Conservation (phyloP, 208 protist genomes). For the Herpetomonas tarakana region DNA sequence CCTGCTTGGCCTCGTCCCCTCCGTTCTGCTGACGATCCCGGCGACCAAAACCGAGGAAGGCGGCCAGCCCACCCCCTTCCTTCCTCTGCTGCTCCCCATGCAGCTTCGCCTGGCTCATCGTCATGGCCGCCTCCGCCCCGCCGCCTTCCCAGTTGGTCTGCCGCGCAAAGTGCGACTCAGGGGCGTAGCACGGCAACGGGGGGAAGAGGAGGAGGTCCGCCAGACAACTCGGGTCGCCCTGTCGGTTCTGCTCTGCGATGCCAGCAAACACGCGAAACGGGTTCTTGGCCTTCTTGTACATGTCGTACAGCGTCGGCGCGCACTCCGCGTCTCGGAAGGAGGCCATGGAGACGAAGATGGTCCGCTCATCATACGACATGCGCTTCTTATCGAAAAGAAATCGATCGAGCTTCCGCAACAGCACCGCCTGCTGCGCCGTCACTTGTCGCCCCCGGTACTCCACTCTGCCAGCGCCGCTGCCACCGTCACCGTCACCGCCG, state of each 20-base stretch:
- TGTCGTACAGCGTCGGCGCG: constrained; percentile 62
- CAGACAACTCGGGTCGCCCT: constrained; percentile 45
- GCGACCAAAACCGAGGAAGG: background rate
- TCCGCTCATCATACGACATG: constrained; percentile 22
- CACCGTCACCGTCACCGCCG: background rate
- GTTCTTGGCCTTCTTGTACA: constrained; percentile 63
- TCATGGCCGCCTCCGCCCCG: background rate
- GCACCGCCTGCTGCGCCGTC: background rate
- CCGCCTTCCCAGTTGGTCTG: constrained; percentile 15
- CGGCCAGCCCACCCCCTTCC: background rate
- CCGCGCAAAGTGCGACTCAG: background rate
- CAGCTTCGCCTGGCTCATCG: background rate
- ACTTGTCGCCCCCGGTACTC: no score
- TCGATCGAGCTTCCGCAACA: background rate
- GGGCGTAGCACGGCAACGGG: constrained; percentile 10
- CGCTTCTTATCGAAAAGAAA: constrained; percentile 2
- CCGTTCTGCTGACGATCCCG: background rate
- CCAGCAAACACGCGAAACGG: constrained; percentile 74
- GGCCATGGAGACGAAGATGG: constrained; percentile 89
- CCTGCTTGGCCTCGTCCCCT: background rate
- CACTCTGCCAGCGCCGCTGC: background rate
- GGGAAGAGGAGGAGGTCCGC: constrained; percentile 14
- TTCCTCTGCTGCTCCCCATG: background rate
- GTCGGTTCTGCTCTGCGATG: constrained; percentile 74
- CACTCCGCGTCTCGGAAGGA: constrained; percentile 89